These are phyloP conservation scores for Diplogelasinospora grovesii DNA, from an alignment of 495 filamentous ascomycete genomes.

Conservation along the genomic window DNA sequence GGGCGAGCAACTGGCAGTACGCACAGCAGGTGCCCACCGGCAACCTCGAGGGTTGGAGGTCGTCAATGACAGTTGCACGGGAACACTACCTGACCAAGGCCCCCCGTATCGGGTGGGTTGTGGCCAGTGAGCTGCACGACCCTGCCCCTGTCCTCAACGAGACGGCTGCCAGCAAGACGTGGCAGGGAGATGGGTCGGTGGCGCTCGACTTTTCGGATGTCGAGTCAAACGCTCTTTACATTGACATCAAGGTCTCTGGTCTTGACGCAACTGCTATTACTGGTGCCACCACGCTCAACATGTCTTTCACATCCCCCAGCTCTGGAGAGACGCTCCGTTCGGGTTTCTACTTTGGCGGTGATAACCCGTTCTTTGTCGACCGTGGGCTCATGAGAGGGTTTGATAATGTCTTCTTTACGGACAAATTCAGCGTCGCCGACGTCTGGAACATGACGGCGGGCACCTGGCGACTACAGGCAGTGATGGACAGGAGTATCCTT, in stretches of 20 bases:
- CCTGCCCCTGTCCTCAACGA: constrained; percentile 25
- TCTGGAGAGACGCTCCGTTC: constrained; percentile 41
- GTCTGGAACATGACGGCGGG: constrained; percentile 20
- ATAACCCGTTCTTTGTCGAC: constrained; percentile 42
- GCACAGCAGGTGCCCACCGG: constrained; percentile 44
- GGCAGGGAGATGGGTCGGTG: constrained; percentile 26
- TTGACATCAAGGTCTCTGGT: constrained; percentile 36
- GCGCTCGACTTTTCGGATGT: constrained; percentile 35
- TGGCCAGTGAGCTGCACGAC: constrained; percentile 34
- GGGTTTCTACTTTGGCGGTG: constrained; percentile 40
- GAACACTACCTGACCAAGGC: constrained; percentile 38
- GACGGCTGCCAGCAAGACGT: constrained; percentile 20
- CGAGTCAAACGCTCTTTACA: constrained; percentile 38
- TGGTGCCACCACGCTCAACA: constrained; percentile 37
- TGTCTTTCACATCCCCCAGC: constrained; percentile 43
- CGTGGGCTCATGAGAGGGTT: constrained; percentile 37
- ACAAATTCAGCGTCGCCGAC: constrained; percentile 36
- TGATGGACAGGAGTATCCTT: constrained; percentile 46
- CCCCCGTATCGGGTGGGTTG: constrained; percentile 35
- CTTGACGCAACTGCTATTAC: constrained; percentile 26
- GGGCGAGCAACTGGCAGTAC: constrained; percentile 60
- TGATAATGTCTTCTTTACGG: constrained; percentile 43
- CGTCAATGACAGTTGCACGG: constrained; percentile 45
- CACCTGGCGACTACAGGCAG: constrained; percentile 22
- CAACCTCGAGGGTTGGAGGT: constrained; percentile 43